Evolutionary conservation across 2,329 filamentous ascomycete genomes (phyloP).

Genomic region (Lachnum nothofagi): DNA sequence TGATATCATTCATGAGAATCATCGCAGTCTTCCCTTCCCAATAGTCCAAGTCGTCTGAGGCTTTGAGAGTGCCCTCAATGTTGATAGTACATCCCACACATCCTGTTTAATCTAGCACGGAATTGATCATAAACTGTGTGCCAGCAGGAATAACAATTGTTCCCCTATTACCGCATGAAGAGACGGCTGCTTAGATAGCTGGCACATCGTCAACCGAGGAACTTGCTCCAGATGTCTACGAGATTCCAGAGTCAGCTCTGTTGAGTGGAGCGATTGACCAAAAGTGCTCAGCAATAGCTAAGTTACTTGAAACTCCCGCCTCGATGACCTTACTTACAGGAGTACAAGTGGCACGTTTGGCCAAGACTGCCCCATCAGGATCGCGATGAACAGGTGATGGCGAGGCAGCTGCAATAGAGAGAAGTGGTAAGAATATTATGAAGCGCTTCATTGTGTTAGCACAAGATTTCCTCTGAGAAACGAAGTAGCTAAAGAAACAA

Average conservation of each 20-base stretch:
- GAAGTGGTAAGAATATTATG: no score
- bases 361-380: not conserved
- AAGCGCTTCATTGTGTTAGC: no score
- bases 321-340: no score
- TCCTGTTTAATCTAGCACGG: slow-evolving; percentile 38
- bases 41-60: slow-evolving; percentile 36
- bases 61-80: slow-evolving; percentile 41
- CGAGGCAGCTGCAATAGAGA: not conserved
- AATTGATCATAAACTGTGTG: slow-evolving; percentile 40
- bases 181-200: slow-evolving; percentile 39
- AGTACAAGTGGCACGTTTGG: slow-evolving; percentile 24
- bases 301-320: no score
- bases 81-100: slow-evolving; percentile 43
- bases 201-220: slow-evolving; percentile 39
- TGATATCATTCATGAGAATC: slow-evolving; percentile 36
- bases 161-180: slow-evolving; percentile 37
- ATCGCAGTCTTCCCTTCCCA: slow-evolving; percentile 40
- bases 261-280: no score
- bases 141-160: slow-evolving; percentile 40
- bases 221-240: slow-evolving; percentile 13
- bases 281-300: no score
- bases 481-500: no score
- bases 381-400: not conserved
- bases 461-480: no score
- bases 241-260: no score